Conservation (phyloP, 495 filamentous ascomycete genomes). For the Daldinia caldariorum region DNA sequence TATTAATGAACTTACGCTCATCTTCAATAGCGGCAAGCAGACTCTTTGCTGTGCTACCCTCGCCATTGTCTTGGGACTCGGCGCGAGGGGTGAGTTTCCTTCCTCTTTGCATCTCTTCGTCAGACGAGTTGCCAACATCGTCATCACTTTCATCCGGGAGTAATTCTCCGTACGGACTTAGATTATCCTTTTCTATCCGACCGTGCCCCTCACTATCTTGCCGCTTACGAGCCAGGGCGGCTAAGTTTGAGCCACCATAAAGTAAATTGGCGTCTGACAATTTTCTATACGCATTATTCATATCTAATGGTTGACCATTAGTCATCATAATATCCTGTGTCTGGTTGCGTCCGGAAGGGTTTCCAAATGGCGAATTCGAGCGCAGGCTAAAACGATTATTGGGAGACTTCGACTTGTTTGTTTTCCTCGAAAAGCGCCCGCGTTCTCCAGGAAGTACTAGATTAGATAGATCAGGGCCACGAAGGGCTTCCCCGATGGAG, state of each 20-base stretch:
- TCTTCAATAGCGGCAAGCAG: constrained; percentile 77
- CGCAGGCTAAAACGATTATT: constrained; percentile 62
- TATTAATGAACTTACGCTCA: constrained; percentile 68
- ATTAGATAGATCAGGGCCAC: constrained; percentile 55
- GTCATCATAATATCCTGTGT: constrained; percentile 56
- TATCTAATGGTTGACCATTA: constrained; percentile 64
- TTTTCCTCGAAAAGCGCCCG: constrained; percentile 60
- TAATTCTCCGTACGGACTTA: constrained; percentile 68
- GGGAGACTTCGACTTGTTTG: constrained; percentile 72
- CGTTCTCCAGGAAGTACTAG: constrained; percentile 56
- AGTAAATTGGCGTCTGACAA: constrained; percentile 73
- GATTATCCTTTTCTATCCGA: constrained; percentile 78
- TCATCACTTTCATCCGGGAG: constrained; percentile 63
- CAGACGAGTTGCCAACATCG: constrained; percentile 58
- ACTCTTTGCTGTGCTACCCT: constrained; percentile 59
- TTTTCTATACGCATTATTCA: constrained; percentile 67
- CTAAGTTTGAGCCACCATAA: constrained; percentile 63
- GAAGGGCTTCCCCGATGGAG: constrained; percentile 62
- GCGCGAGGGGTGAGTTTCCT: constrained; percentile 56
- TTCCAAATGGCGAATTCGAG: constrained; percentile 67
- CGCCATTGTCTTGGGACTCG: constrained; percentile 47
- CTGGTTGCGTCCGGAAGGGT: constrained; percentile 53
- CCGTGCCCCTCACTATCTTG: constrained; percentile 60
- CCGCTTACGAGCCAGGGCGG: constrained; percentile 61
- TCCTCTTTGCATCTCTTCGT: constrained; percentile 63